A percentile compares a stretch with the other conserved stretches of the same genome.
Conservation (phyloP, 140 eudicot genomes). For the Oenanthe javanica region DNA sequence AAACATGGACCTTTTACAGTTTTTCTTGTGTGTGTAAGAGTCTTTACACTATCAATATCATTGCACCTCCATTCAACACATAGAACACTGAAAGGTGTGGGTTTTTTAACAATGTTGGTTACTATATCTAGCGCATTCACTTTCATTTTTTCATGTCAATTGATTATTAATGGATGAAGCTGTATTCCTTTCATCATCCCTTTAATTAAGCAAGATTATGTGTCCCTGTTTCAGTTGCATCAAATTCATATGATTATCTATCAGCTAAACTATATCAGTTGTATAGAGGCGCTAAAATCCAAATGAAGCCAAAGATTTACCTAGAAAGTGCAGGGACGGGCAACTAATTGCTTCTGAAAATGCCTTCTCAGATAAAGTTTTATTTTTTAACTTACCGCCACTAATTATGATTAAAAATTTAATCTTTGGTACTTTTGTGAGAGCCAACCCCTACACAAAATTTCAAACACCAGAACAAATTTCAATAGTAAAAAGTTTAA, state of each 20-base stretch:
- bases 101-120: not conserved
- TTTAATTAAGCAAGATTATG: not conserved
- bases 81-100: not conserved
- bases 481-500: not conserved
- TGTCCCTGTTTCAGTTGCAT: not conserved
- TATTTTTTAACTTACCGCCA: constrained; percentile 65
- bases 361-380: constrained; percentile 56
- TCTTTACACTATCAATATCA: not conserved
- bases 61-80: not conserved
- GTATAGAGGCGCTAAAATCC: not conserved
- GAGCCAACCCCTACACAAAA: constrained; percentile 55
- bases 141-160: not conserved
- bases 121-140: not conserved
- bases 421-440: constrained; percentile 67
- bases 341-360: constrained; percentile 49
- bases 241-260: not conserved
- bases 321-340: constrained; percentile 88
- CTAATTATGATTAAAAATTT: constrained; percentile 56
- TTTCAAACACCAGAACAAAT: not conserved
- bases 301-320: constrained; percentile 21
- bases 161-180: not conserved
- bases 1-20: not conserved
- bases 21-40: not conserved
- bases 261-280: not conserved
- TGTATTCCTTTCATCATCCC: not conserved